These are phyloP conservation scores for Endothia cerciana DNA, from an alignment of 2,329 filamentous ascomycete species.

Conservation along the genomic window DNA sequence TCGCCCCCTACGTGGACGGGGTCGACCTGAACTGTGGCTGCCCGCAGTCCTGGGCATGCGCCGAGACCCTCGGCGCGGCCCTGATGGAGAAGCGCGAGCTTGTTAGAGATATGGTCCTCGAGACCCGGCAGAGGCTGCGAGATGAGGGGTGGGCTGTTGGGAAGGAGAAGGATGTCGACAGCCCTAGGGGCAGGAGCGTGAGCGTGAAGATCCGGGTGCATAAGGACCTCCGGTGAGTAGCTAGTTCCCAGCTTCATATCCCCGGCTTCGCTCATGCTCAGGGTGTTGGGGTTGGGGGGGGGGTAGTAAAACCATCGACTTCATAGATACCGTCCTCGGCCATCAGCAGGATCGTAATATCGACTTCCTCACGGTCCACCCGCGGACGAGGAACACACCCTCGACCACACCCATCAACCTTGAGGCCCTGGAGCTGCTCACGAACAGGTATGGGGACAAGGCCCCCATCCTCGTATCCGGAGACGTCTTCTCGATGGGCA, in stretches of 20 bases:
- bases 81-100: conserved; percentile 68
- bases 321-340: conserved; percentile 64
- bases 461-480: conserved; percentile 71
- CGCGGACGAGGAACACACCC: conserved; percentile 63
- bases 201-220: conserved; percentile 75
- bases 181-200: conserved; percentile 57
- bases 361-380: conserved; percentile 73
- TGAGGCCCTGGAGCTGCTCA: conserved; percentile 62
- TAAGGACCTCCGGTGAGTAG: conserved; percentile 58
- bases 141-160: conserved; percentile 58
- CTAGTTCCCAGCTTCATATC: not conserved
- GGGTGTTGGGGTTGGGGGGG: too few relatives aligned
- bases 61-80: conserved; percentile 69
- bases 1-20: conserved; percentile 64
- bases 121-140: conserved; percentile 56
- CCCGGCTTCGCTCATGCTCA: not conserved
- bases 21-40: conserved; percentile 76
- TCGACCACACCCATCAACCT: conserved; percentile 65
- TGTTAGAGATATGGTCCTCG: conserved; percentile 67
- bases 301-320: conserved; percentile 59
- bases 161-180: conserved; percentile 47
- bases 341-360: conserved; percentile 55
- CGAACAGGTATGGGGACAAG: conserved; percentile 53
- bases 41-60: conserved; percentile 73
- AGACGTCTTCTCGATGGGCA: conserved; percentile 64